Base-by-base conservation (phyloP, 1,139 yeast species). In the Yamadazyma jaroonii region DNA sequence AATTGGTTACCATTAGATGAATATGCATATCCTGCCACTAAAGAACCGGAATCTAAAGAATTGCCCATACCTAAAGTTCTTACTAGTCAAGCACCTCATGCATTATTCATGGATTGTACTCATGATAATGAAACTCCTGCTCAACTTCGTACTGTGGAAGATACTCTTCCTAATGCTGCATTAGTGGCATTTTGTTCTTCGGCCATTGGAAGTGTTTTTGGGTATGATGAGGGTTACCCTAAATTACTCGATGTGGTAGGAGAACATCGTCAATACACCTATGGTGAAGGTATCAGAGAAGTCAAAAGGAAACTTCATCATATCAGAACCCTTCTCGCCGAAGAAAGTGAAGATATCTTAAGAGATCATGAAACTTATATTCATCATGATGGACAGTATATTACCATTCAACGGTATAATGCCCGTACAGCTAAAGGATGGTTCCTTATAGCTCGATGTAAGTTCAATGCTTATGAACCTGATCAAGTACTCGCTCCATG, bases 91-190 rank as follows among this genome's bases (percentile, higher is more conserved):
- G 80, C 82, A 10, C 95, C 96, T 3, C 97, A 89, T 61, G 96
- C 97, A 0, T 69, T 92, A 51, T 85, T 92, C 53, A 90, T 92
- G 97, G 98, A 92, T 58, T 90, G 97, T 54, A 90, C 97, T 3
- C 98, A 92, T 59, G 98, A 92, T 60, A 92, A 92, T 54, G 94
- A 88, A 60, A 83, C 81, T 27, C 96, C 97, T 3, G 74, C 74
- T 30, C 95, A 90, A 52, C 88, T 85, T 62, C 77, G 97, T 56
- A 89, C 96, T 0, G 84, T 88, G 1, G 96, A 90, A 57, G 98
- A 92, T 54, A 89, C 97, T 0, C 69, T 92, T 35, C 95, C 97
- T 10, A 92, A 84, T 49, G 97, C 97, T 3, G 98, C 97, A 0
- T 68, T 92, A 38, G 97, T 92, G 4, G 82, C 97, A 0, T 79